A percentile compares a stretch with the other conserved stretches of the same genome.
phyloP scores from a whole-genome alignment of 164 flowering plant species.

The Magnolia changhungtana region DNA sequence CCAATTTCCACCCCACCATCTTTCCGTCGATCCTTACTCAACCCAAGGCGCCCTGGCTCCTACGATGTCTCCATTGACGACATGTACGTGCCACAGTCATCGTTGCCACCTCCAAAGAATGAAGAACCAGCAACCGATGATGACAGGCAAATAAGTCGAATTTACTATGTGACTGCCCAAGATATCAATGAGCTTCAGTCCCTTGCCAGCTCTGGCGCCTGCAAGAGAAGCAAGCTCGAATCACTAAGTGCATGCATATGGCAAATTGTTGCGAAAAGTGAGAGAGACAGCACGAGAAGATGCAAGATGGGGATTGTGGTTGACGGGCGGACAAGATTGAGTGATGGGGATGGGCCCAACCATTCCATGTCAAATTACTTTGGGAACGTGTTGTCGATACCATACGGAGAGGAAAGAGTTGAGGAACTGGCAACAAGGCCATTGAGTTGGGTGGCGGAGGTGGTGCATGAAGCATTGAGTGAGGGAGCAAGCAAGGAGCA shows the following conservation, averaged over 20 bases:
- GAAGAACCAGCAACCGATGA: not conserved
- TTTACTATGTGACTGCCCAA: conserved; percentile 8
- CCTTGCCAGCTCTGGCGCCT: not conserved
- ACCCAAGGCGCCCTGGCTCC: conserved; percentile 12
- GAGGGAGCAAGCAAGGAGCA: conserved; percentile 26
- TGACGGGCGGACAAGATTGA: conserved; percentile 14
- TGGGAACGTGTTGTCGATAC: conserved; percentile 40
- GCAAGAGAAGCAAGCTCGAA: conserved; percentile 13
- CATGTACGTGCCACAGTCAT: conserved; percentile 9
- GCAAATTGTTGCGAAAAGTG: conserved; percentile 8
- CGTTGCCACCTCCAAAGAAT: not conserved
- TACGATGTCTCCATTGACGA: conserved; percentile 1
- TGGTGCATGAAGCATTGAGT: conserved; percentile 17
- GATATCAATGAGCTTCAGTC: conserved; percentile 9
- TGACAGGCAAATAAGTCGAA: conserved; percentile 6
- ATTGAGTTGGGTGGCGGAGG: conserved; percentile 25
- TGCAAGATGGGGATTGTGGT: conserved; percentile 20
- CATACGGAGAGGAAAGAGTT: conserved; percentile 16
- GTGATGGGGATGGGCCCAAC: conserved; percentile 1
- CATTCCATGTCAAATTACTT: conserved; percentile 22
- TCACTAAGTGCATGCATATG: conserved; percentile 14
- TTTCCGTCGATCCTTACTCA: conserved; percentile 17
- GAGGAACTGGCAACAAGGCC: conserved; percentile 20
- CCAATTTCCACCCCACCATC: conserved; percentile 13
- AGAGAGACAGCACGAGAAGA: not conserved